Conservation (phyloP, 805 yeast species). For the Starmerella bacillaris region DNA sequence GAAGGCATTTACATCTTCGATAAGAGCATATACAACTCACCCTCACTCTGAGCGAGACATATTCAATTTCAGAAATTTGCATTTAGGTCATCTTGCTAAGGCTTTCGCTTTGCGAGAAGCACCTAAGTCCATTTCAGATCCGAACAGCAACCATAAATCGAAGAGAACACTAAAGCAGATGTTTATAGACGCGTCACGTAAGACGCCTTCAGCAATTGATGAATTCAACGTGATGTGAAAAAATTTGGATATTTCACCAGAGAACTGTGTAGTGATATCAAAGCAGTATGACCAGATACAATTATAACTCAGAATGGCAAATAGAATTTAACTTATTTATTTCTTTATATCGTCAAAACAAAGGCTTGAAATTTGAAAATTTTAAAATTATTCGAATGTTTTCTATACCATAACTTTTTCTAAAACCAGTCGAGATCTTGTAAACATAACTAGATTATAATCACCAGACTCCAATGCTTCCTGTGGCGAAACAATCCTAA, state of each 20-base stretch:
- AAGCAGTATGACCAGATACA: too few relatives aligned
- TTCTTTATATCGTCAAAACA: too few relatives aligned
- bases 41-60: constrained; percentile 56
- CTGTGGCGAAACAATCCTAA: background rate
- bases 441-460: constrained; percentile 5
- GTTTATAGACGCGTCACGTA: constrained; percentile 15
- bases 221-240: constrained; percentile 15
- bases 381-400: too few relatives aligned
- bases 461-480: constrained; percentile 9
- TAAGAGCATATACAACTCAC: constrained; percentile 94
- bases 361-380: too few relatives aligned
- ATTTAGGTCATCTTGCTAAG: constrained; percentile 91
- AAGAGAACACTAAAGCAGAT: constrained; percentile 13
- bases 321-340: too few relatives aligned
- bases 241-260: too few relatives aligned
- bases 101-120: constrained; percentile 88
- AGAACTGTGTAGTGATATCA: too few relatives aligned
- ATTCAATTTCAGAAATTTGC: constrained; percentile 68
- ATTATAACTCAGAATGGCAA: too few relatives aligned
- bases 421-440: constrained; percentile 9
- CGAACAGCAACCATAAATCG: constrained; percentile 6
- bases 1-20: constrained; percentile 70
- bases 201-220: constrained; percentile 11
- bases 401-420: background rate
- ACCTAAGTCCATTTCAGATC: constrained; percentile 38